Evolutionary conservation across 139 green algal species (phyloP).

Genomic region (Micractinium conductrix): DNA sequence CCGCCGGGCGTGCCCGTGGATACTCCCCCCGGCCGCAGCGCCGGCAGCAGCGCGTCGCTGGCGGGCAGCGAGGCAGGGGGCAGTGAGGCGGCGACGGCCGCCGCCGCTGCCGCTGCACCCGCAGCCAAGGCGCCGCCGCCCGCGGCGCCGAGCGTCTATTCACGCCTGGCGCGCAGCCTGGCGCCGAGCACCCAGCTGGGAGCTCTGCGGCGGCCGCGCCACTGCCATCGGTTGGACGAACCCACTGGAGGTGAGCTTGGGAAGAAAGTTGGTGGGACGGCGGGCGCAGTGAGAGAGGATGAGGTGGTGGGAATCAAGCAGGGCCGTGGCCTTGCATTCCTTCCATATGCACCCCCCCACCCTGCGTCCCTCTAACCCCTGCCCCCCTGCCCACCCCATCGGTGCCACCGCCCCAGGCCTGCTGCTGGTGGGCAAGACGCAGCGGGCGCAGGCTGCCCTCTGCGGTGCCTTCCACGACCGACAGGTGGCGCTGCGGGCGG

Average conservation of each 20-base stretch:
- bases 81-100: not conserved
- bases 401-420: no score
- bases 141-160: not conserved
- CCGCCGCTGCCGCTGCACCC: no score
- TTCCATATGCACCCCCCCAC: no score
- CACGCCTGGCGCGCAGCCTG: conserved; percentile 21
- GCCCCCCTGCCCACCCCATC: no score
- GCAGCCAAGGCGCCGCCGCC: not conserved
- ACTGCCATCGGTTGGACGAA: conserved; percentile 70
- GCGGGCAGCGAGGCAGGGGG: not conserved
- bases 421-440: conserved; percentile 74
- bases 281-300: no score
- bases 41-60: not conserved
- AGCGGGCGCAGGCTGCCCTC: conserved; percentile 42
- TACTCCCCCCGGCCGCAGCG: not conserved
- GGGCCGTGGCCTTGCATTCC: no score
- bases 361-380: no score
- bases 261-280: no score
- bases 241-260: conserved; percentile 70
- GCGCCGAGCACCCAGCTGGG: not conserved
- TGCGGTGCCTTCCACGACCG: conserved; percentile 48
- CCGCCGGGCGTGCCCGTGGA: conserved; percentile 16
- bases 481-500: not conserved
- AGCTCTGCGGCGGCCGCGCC: conserved; percentile 38
- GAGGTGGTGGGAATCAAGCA: no score